Conservation (phyloP, 768 basidiomycete species). For the Auricularia sp. region DNA sequence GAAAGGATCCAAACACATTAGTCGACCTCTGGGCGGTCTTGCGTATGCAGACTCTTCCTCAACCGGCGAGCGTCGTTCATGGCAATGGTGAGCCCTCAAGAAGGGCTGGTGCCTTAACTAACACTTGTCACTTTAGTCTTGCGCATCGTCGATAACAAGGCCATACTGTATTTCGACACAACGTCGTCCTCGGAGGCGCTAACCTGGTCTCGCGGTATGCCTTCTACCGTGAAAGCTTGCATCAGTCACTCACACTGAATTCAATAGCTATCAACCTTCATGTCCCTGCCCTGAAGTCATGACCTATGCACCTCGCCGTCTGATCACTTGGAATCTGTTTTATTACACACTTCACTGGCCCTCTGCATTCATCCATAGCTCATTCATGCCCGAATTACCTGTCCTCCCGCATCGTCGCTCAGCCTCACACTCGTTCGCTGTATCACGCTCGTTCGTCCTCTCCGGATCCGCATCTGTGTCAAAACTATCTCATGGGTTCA, state of each 20-base stretch:
- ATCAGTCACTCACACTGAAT: conserved; percentile 4
- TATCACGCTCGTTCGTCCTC: conserved; percentile 1
- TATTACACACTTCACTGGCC: not conserved
- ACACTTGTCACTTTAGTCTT: conserved; percentile 32
- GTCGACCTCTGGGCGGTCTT: conserved; percentile 97
- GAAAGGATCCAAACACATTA: conserved; percentile 56
- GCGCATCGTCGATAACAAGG: conserved; percentile 85
- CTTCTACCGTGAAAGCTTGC: not conserved
- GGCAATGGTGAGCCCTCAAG: conserved; percentile 51
- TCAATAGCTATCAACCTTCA: conserved; percentile 74
- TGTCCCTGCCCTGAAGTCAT: conserved; percentile 53
- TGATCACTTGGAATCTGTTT: not conserved
- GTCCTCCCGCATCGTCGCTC: not conserved
- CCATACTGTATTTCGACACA: conserved; percentile 81
- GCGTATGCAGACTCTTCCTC: conserved; percentile 86
- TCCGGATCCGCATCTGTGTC: not conserved
- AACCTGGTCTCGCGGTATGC: conserved; percentile 79
- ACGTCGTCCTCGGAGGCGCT: conserved; percentile 76
- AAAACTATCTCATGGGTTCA: not conserved
- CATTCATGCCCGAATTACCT: not conserved
- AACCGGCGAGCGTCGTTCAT: conserved; percentile 84
- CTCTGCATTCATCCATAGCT: not conserved
- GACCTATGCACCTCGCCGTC: not conserved
- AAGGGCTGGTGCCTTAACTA: no score
- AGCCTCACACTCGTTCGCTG: not conserved